Evolutionary conservation across 257 asterid genomes (phyloP).

Genomic region (Penstemon newberryi): DNA sequence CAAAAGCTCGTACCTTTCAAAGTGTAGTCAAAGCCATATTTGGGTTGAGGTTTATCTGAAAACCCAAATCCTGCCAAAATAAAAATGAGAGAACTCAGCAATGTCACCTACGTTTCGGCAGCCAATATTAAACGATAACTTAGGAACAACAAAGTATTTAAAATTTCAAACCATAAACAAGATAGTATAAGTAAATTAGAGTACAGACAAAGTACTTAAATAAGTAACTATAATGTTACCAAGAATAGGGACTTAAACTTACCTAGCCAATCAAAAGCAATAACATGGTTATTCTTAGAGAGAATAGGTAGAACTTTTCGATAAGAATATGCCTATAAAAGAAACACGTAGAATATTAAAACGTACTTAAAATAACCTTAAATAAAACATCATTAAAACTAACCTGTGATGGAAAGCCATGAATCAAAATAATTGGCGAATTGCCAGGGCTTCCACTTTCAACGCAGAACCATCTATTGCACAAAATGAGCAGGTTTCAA

Average conservation of each 20-base stretch:
- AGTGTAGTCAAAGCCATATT: slow-evolving; percentile 88
- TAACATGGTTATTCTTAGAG: slow-evolving; percentile 66
- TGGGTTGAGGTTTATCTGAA: slow-evolving; percentile 96
- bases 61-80: slow-evolving; percentile 82
- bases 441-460: slow-evolving; percentile 65
- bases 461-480: slow-evolving; percentile 92
- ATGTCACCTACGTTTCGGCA: slow-evolving; percentile 1
- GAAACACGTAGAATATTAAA: slow-evolving; percentile 19
- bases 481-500: slow-evolving; percentile 79
- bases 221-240: slow-evolving; percentile 11
- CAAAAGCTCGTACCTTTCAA: slow-evolving; percentile 57
- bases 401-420: slow-evolving; percentile 92
- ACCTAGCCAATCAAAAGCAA: slow-evolving; percentile 96
- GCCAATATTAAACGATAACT: not conserved
- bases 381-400: slow-evolving; percentile 11
- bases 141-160: not conserved
- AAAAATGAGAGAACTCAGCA: slow-evolving; percentile 14
- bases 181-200: not conserved
- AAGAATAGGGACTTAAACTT: slow-evolving; percentile 23
- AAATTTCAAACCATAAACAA: not conserved
- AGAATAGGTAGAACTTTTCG: slow-evolving; percentile 85
- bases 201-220: not conserved
- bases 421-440: slow-evolving; percentile 67
- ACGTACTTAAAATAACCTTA: not conserved
- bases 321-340: slow-evolving; percentile 79